Conservation (phyloP, 345 rosid genomes). For the Rhodamnia rubescens region DNA sequence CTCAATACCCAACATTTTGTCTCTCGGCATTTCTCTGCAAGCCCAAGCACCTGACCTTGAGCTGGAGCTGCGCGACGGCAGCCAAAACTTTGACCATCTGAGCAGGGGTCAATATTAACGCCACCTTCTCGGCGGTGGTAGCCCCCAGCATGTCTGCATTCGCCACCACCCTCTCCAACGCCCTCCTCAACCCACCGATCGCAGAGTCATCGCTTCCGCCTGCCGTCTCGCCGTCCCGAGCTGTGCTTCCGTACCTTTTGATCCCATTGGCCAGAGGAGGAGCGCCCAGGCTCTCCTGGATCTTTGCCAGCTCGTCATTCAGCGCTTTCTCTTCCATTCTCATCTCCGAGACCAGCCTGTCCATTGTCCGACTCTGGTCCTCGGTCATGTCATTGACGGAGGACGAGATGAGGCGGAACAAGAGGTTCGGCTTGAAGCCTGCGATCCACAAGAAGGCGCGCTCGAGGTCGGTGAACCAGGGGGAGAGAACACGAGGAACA, state of each 20-base stretch:
- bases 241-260: not conserved
- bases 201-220: not conserved
- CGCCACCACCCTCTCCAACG: slow-evolving; percentile 14
- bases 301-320: slow-evolving; percentile 24
- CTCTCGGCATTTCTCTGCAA: slow-evolving; percentile 2
- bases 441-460: slow-evolving; percentile 28
- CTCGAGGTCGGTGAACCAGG: slow-evolving; percentile 34
- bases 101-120: slow-evolving; percentile 27
- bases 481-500: slow-evolving; percentile 25
- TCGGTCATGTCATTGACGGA: slow-evolving; percentile 19
- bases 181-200: slow-evolving; percentile 1
- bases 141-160: slow-evolving; percentile 26
- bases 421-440: slow-evolving; percentile 32
- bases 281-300: slow-evolving; percentile 32
- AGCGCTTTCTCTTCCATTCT: slow-evolving; percentile 17
- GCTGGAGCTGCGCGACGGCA: slow-evolving; percentile 18
- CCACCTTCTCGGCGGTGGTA: slow-evolving; percentile 9
- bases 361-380: slow-evolving; percentile 15
- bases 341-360: slow-evolving; percentile 11
- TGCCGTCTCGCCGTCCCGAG: slow-evolving; percentile 2
- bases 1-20: not conserved
- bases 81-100: slow-evolving; percentile 24
- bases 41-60: slow-evolving; percentile 18
- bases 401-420: slow-evolving; percentile 12
- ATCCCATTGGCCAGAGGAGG: slow-evolving; percentile 4